Conservation (phyloP, 305 asterid species). For the Solanum hybrid region DNA sequence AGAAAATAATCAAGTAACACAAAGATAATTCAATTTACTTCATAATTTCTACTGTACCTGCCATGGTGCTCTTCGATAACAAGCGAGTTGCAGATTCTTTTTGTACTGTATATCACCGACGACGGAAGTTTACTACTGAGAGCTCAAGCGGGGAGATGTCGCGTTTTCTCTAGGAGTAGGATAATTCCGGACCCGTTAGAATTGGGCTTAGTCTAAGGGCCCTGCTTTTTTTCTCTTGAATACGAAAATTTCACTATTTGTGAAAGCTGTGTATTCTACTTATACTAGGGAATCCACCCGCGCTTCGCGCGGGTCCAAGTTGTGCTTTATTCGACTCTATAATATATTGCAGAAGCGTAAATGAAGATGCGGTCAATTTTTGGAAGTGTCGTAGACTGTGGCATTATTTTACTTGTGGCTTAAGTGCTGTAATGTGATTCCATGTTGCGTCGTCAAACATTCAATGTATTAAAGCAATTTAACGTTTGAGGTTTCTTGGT, state of each 20-base stretch:
- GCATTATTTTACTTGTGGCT: too few species aligned
- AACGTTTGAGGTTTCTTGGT: too few species aligned
- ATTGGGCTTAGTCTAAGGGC: not conserved
- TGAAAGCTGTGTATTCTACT: not conserved
- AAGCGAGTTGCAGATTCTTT: not conserved
- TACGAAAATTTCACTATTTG: not conserved
- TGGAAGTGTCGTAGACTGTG: too few species aligned
- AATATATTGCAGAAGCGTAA: too few species aligned
- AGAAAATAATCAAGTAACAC: not conserved
- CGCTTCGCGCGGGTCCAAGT: too few species aligned
- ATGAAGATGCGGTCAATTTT: too few species aligned
- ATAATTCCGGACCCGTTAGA: not conserved
- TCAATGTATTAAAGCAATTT: too few species aligned
- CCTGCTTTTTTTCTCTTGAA: not conserved
- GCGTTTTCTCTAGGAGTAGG: not conserved
- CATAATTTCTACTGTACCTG: constrained; percentile 18
- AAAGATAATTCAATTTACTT: not conserved
- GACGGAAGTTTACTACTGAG: not conserved
- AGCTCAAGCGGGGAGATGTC: not conserved
- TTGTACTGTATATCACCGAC: not conserved
- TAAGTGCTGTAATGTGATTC: too few species aligned
- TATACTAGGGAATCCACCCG: too few species aligned
- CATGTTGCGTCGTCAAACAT: too few species aligned
- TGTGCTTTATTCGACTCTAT: too few species aligned
- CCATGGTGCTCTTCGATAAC: constrained; percentile 21